Evolutionary conservation across 495 filamentous ascomycete genomes (phyloP), one percentile per base, ranked within the genome.

Genomic region (Hyaloscypha bicolor): DNA sequence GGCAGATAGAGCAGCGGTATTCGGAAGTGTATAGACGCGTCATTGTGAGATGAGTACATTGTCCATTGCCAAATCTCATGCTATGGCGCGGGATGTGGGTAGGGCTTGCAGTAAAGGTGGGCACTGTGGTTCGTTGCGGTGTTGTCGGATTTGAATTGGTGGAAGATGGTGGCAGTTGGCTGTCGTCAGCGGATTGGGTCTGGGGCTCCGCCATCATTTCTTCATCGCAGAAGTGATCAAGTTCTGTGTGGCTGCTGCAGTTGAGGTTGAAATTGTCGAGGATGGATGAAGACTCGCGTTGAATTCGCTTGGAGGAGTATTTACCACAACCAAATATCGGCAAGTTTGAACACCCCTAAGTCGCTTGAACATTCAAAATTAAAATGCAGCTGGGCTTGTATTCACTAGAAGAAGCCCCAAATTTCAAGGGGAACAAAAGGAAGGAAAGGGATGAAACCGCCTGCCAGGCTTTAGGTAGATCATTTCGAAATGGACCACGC

Each of bases 21-120:
- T 70, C 35, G 22, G 74, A 71, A 30, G 74, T 74, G 71, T 86
- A 88, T 5, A 86, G 57, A 14, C 85, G 80, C 4, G 83, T 80
- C 86, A 91, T 87, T 22, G 77, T 82, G 14, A 83, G 72, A 68
- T 91, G 89, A 32, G 80, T 86, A 74, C 89, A 91, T 67, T 67
- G 76, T n/a, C 51, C 60, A 48, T 62, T 63, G 32, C 56, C 30
- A 31, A 21, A 4, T 30, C 30, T 60, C 14, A 31, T 14, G 21
- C 1, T 9, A 19, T 9, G 2, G 9, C 22, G 53, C 25, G 53
- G 21, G 29, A 29, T 30, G 6, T 56, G 21, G 9, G 4, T 19
- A 9, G 19, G 21, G 29, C 11, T 30, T 56, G 53, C 9, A 30
- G 53, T 1, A 16, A 56, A 56, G 25, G 16, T 56, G 19, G 33